These are phyloP conservation scores for Suillus occidentalis DNA, from an alignment of 768 basidiomycete genomes.

Conservation along the genomic window DNA sequence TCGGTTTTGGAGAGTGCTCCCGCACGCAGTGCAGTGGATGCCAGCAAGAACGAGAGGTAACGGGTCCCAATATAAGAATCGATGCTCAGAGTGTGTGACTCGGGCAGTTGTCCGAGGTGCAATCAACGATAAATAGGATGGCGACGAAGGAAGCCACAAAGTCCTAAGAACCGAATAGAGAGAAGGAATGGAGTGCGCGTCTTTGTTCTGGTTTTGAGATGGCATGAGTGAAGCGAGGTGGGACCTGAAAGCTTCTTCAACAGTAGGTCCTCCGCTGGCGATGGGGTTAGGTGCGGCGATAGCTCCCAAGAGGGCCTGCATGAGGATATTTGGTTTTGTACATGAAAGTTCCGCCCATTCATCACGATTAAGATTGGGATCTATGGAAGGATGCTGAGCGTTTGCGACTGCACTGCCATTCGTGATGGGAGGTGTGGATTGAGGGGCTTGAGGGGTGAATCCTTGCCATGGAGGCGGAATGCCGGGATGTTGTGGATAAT, in stretches of 20 bases:
- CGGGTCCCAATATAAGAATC: constrained; percentile 87
- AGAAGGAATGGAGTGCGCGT: constrained; percentile 58
- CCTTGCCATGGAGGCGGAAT: constrained; percentile 31
- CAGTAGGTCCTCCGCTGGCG: constrained; percentile 57
- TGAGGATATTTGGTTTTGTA: constrained; percentile 55
- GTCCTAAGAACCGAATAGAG: constrained; percentile 79
- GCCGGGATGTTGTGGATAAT: constrained; percentile 33
- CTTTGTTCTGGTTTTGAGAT: constrained; percentile 41
- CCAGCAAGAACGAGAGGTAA: constrained; percentile 82
- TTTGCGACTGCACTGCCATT: constrained; percentile 13
- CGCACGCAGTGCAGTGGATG: constrained; percentile 69
- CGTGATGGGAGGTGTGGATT: constrained; percentile 27
- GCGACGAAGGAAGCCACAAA: constrained; percentile 81
- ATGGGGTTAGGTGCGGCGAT: constrained; percentile 65
- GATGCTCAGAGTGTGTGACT: constrained; percentile 63
- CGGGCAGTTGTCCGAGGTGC: constrained; percentile 68
- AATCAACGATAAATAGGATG: constrained; percentile 73
- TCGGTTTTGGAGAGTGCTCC: constrained; percentile 57
- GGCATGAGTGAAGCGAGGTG: constrained; percentile 68
- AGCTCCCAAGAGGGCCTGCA: constrained; percentile 55
- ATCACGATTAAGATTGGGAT: constrained; percentile 54
- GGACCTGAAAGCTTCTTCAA: constrained; percentile 78
- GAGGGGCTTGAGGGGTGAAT: constrained; percentile 26
- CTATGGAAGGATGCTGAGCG: constrained; percentile 36
- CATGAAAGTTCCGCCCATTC: constrained; percentile 66